Base-by-base conservation (phyloP, 176 grass and related monocot genomes). In the Zea luxurians region DNA sequence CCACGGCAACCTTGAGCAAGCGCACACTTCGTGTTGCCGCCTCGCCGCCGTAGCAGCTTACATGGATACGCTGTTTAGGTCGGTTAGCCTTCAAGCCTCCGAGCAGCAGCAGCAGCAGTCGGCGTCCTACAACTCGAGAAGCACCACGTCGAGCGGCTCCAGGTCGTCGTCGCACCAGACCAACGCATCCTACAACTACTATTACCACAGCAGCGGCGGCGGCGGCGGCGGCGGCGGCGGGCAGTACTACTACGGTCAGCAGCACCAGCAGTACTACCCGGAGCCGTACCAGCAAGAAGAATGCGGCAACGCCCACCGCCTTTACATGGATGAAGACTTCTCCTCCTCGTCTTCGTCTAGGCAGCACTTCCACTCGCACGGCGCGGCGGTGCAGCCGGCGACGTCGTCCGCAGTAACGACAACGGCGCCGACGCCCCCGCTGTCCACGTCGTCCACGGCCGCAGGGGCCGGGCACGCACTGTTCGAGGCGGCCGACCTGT, bases 251-350 rank as follows among this genome's bases (percentile, higher is more conserved):
- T 90, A 84, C 41, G 58, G 82, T 77, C 80, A 84, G 65, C 78
- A 73, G 40, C 83, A 93, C 74, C 72, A 69, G 34, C 69, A n/a
- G 65, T 88, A 93, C 78, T 84, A 90, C 78, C 81, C 86, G 83
- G 85, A 88, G 64, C 83, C 80, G 62, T 91, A 88, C 78, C 83
- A 71, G 68, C 68, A 87, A 83, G 91, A 98, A 94, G 95, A 98
- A 98, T 97, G 94, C 87, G 89, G 92, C 87, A 80, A 90, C 82
- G 80, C 72, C 82, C 69, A 73, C 70, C 80, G 91, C 59, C 77
- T 90, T 81, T 98, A 92, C 95, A 98, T 98, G 95, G 95, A 98
- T 92, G 95, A 98, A 90, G 95, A 98, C 90, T 94, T 94, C 90
- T 99, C 96, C 35, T 98, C 96, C 21, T 93, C 96, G 35, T 94